Percentiles rank a stretch among this genome's conserved stretches.
These are phyloP conservation scores for Lachnellula willkommii DNA, from an alignment of 2,329 filamentous ascomycete genomes.

Conservation along the genomic window DNA sequence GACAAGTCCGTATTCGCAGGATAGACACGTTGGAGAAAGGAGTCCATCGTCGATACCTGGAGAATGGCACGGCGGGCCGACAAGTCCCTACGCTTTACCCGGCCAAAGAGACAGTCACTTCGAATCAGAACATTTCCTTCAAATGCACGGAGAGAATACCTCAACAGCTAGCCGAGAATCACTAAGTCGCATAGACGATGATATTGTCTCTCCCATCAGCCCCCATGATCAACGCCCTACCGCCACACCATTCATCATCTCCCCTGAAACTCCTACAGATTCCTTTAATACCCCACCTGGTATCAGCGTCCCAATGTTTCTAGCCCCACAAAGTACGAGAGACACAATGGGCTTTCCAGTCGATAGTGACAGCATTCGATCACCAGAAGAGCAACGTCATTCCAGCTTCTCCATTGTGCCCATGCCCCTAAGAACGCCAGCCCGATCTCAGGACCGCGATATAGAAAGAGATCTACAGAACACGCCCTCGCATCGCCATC, in stretches of 20 bases:
- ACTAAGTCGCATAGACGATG: background rate
- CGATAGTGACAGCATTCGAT: background rate
- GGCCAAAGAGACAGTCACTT: background rate
- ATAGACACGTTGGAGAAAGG: background rate
- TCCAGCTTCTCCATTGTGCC: too few relatives aligned
- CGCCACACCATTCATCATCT: background rate
- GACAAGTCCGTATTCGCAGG: background rate
- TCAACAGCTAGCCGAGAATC: background rate
- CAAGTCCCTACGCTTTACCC: background rate
- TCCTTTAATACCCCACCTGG: background rate
- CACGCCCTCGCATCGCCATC: slow-evolving; percentile 9
- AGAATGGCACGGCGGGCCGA: background rate
- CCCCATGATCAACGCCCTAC: background rate
- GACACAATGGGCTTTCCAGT: slow-evolving; percentile 25
- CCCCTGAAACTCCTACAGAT: background rate
- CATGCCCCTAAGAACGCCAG: too few relatives aligned
- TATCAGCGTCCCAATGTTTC: slow-evolving; percentile 3
- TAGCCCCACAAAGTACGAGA: slow-evolving; percentile 3
- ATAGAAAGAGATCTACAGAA: slow-evolving; percentile 1
- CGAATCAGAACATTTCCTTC: background rate
- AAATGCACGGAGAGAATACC: background rate
- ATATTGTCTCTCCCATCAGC: background rate
- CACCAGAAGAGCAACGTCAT: too few relatives aligned
- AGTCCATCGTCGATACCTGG: background rate
- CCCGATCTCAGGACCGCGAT: background rate